Evolutionary conservation across 768 basidiomycete genomes (phyloP), one percentile per base, ranked within the genome.

Genomic region (Kwoniella heveanensis): DNA sequence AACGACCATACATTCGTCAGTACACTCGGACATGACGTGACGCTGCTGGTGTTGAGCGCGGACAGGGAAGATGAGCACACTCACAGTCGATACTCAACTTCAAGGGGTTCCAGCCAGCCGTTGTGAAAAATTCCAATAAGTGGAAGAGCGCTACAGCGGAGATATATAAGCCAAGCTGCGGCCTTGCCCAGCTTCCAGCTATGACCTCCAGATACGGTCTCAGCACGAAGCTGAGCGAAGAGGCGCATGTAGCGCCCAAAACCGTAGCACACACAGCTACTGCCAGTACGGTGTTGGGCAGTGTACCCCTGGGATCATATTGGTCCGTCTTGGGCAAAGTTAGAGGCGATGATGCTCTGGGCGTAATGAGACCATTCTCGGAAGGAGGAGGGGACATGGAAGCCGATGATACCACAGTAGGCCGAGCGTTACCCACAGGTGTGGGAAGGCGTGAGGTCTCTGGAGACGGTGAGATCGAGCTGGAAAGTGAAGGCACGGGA

Each of bases 51-150:
- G n/a, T n/a, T n/a, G n/a, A n/a, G n/a, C n/a, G n/a, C n/a, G n/a
- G n/a, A n/a, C 6, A 48, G 36, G 22, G 54, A 32, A 52, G 25
- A 1, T 39, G 1, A 62, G 58, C 1, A 25, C 12, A 84, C 92
- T 83, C 77, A 95, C 96, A 97, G 76, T 93, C 91, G 8, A 96
- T 86, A 63, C 88, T 91, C 74, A 92, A 90, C 81, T 94, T 96
- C 56, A 90, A 88, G 44, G 88, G 82, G 79, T 98, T 98, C 89
- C 91, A 98, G 24, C 91, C 91, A 0, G 94, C 94, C 7, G 96
- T 96, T 3, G 94, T 92, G 37, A 89, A 90, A 74, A 93, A 98
- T 79, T 99, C 96, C 13, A 85, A 87, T 87, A 92, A 89, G 74
- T 99, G 96, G 79, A 99, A 99, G 36, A 84, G 82, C 0, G 90